These are phyloP conservation scores for Silene coronaria DNA, from an alignment of 179 eudicot species.

Conservation along the genomic window DNA sequence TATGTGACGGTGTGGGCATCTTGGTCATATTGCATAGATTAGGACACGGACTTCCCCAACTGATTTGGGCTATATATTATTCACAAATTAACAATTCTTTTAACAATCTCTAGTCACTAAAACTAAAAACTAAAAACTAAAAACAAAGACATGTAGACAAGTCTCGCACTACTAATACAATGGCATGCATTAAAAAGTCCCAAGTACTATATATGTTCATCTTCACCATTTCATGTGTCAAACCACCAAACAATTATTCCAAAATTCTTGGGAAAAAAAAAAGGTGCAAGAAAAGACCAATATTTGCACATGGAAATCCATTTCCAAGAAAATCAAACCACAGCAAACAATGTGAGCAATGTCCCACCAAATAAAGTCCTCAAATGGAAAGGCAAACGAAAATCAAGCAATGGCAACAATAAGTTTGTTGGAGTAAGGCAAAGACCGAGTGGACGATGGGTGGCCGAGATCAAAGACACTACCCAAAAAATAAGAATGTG, in stretches of 20 bases:
- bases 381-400: constrained; percentile 36
- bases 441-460: constrained; percentile 84
- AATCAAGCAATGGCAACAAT: constrained; percentile 24
- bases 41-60: constrained; percentile 23
- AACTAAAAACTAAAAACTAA: constrained; percentile 8
- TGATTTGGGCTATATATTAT: constrained; percentile 13
- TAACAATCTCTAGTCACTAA: background rate
- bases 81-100: background rate
- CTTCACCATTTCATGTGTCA: constrained; percentile 2
- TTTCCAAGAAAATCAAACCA: constrained; percentile 37
- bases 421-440: constrained; percentile 81
- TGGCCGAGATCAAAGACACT: constrained; percentile 78
- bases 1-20: constrained; percentile 12
- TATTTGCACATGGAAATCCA: constrained; percentile 42
- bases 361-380: constrained; percentile 27
- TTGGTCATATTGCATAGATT: constrained; percentile 14
- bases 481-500: constrained; percentile 77
- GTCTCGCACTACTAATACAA: constrained; percentile 31
- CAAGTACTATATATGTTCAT: background rate
- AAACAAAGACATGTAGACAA: constrained; percentile 36
- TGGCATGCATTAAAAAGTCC: constrained; percentile 4
- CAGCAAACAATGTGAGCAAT: background rate
- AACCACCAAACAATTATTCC: background rate
- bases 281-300: background rate
- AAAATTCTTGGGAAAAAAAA: background rate